Evolutionary conservation across 1,284 basidiomycete genomes (phyloP).

Genomic region (Veloboletus limbatus): DNA sequence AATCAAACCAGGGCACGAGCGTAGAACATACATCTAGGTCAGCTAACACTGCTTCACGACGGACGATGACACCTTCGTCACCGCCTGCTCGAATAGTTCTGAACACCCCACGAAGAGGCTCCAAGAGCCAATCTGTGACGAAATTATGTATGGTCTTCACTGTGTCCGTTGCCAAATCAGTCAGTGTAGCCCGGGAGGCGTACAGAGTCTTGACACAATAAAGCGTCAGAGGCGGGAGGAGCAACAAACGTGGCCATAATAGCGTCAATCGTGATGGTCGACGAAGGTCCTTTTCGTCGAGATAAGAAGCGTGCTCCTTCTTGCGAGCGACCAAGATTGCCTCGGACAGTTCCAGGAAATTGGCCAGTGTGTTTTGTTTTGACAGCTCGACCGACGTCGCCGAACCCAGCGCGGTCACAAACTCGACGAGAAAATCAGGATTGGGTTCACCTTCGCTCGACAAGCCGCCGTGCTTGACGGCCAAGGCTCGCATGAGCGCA

Average conservation of each 20-base stretch:
- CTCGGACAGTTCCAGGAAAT: conserved; percentile 26
- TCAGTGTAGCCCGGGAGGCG: conserved; percentile 48
- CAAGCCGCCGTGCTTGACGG: conserved; percentile 6
- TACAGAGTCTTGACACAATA: conserved; percentile 49
- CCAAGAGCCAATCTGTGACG: conserved; percentile 81
- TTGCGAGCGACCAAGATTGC: conserved; percentile 26
- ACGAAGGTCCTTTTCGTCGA: conserved; percentile 41
- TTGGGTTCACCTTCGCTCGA: conserved; percentile 1
- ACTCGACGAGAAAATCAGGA: conserved; percentile 22
- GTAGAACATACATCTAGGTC: conserved; percentile 66
- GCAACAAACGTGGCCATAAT: conserved; percentile 65
- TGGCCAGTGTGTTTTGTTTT: conserved; percentile 16
- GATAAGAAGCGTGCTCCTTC: conserved; percentile 30
- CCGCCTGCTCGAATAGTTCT: conserved; percentile 81
- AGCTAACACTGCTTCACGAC: conserved; percentile 73
- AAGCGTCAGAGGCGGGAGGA: conserved; percentile 61
- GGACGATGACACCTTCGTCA: conserved; percentile 70
- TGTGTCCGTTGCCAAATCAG: conserved; percentile 58
- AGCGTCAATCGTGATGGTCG: conserved; percentile 59
- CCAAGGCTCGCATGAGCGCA: conserved; percentile 34
- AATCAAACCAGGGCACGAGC: not conserved
- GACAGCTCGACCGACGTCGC: conserved; percentile 15
- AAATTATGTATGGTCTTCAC: conserved; percentile 75
- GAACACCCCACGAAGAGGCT: conserved; percentile 81
- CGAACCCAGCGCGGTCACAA: conserved; percentile 17